A percentile compares a stretch with the other conserved stretches of the same genome.
Evolutionary conservation across 306 rosid genomes (phyloP).

Genomic region (Trifolium repens): DNA sequence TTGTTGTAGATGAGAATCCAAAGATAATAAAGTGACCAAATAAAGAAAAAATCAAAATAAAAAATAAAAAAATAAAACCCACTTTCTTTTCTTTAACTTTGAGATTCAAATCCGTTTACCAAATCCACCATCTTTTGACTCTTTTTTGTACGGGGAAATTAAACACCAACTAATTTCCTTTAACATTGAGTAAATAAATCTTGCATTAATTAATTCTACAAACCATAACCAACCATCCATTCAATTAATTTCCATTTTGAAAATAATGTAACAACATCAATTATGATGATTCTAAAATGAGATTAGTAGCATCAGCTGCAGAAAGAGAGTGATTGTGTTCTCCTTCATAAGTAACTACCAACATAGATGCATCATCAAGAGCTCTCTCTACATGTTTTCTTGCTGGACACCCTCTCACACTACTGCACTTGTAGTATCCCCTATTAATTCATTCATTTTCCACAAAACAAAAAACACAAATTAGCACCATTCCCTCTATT

Average conservation of each 20-base stretch:
- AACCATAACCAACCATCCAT: constrained; percentile 14
- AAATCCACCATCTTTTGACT: constrained; percentile 60
- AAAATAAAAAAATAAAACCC: constrained; percentile 20
- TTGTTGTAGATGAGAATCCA: constrained; percentile 51
- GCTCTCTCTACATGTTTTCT: constrained; percentile 96
- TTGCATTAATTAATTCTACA: constrained; percentile 39
- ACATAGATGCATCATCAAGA: constrained; percentile 81
- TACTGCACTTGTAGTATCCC: constrained; percentile 98
- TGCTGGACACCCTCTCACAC: constrained; percentile 96
- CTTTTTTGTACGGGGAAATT: constrained; percentile 48
- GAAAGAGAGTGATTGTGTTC: constrained; percentile 86
- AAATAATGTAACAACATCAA: constrained; percentile 7
- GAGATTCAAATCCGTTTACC: constrained; percentile 60
- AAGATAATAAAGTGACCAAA: constrained; percentile 39
- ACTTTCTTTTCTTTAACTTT: constrained; percentile 34
- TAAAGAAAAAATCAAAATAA: not conserved
- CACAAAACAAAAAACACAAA: not conserved
- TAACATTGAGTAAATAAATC: constrained; percentile 26
- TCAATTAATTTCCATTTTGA: constrained; percentile 32
- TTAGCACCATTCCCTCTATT: constrained; percentile 8
- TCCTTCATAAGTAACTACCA: constrained; percentile 91
- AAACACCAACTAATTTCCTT: constrained; percentile 58
- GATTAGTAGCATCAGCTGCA: constrained; percentile 69
- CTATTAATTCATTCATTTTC: constrained; percentile 44
- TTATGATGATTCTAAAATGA: constrained; percentile 78